Base-by-base conservation (phyloP, 2,329 filamentous ascomycete species). In the Aspergillus fijiensis region DNA sequence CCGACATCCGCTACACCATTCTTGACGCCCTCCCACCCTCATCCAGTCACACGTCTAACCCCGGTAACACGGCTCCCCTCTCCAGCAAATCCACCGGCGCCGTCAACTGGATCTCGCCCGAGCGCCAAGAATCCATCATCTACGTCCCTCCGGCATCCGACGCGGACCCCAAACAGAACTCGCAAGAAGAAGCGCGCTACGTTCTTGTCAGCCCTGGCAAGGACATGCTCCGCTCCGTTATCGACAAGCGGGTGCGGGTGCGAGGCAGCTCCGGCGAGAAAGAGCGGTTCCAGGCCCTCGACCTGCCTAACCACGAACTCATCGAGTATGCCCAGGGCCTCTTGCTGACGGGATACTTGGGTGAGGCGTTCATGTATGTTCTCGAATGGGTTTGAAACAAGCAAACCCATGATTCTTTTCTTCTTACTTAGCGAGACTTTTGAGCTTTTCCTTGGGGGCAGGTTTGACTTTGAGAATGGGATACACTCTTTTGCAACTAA, bases 331-430 rank as follows among this genome's bases (percentile, higher is more conserved):
- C 68, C 4, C 70, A 73, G 62, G 70, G 70, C 0, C 31, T 72
- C 21, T 55, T 67, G 12, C 52, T 71, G 11, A 63, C 59, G 25
- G 69, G 69, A 14, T 71, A 70, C 54, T 49, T 69, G 31, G 69
- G 64, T 5, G 69, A 72, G 48, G 67, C 64, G 12, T 71, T 73
- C 48, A 71, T 73, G 69, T 72, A 73, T 62, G 69, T 73, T 57
- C 56, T 73, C 60, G 70, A 72, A 58, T 73, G 70, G 70, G 65
- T 59, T 47, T 71, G 68, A 65, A 1, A 65, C 33, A 16, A 5
- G 2, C 14, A 12, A 4, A 35, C 33, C 12, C 12, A 3, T 29
- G 27, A 9, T 29, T 6, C 27, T 16, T 35, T 49, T 9, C n/a
- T 29, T 23, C 14, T 25, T 53, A 31, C 12, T 49, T 29, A 29